These are phyloP conservation scores for Carnegiea gigantea DNA, from an alignment of 179 eudicot species.

Conservation along the genomic window DNA sequence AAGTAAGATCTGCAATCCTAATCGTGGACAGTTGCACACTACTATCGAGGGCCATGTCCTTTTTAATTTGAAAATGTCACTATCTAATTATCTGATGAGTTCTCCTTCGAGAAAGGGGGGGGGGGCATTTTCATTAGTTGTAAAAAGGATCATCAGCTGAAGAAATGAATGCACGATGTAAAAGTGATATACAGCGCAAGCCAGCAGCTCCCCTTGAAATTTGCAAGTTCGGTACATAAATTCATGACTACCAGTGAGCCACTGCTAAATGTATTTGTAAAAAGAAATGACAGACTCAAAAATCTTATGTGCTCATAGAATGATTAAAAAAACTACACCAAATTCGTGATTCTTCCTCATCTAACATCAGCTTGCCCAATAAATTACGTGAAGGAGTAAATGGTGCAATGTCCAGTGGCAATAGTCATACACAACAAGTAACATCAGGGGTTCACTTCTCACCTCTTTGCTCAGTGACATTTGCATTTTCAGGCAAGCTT, in stretches of 20 bases:
- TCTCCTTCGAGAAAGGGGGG: background rate
- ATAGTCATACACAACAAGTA: background rate
- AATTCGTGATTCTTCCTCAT: background rate
- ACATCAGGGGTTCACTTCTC: background rate
- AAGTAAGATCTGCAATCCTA: background rate
- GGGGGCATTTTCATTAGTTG: background rate
- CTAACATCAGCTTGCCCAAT: background rate
- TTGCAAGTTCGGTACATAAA: background rate
- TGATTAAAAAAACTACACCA: background rate
- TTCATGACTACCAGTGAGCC: background rate
- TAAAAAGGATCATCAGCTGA: background rate
- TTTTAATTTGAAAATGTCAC: background rate
- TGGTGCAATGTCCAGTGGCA: background rate
- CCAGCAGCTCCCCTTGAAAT: background rate
- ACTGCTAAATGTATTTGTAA: background rate
- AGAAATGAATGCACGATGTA: background rate
- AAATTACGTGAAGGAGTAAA: background rate
- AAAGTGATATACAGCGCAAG: background rate
- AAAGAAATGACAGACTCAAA: background rate
- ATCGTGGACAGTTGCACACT: background rate
- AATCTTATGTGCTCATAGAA: background rate
- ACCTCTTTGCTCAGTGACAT: conserved; percentile 67
- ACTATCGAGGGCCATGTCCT: background rate
- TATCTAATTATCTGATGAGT: background rate
- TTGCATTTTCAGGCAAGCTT: conserved; percentile 50